Evolutionary conservation across 768 basidiomycete genomes (phyloP).

Genomic region (Pisolithus sp.): DNA sequence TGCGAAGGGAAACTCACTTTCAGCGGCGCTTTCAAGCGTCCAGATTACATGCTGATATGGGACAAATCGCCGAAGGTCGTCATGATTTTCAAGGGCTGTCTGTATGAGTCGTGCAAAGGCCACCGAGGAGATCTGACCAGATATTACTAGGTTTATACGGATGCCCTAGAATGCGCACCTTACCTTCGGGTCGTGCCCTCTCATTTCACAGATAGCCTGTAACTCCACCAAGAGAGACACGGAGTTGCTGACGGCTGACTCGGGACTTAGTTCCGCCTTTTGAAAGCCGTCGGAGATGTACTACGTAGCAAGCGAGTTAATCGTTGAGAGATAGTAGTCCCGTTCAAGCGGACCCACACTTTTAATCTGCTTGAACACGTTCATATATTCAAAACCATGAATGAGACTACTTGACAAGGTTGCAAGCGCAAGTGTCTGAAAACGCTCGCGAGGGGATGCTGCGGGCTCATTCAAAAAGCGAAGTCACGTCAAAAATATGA

Average conservation of each 20-base stretch:
- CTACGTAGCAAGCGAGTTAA: slow-evolving; percentile 4
- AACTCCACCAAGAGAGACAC: slow-evolving; percentile 21
- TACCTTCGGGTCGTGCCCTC: slow-evolving; percentile 11
- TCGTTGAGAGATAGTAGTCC: background rate
- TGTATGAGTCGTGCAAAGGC: slow-evolving; percentile 34
- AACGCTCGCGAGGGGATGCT: slow-evolving; percentile 20
- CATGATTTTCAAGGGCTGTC: slow-evolving; percentile 29
- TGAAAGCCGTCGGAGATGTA: slow-evolving; percentile 9
- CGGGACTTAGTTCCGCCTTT: background rate
- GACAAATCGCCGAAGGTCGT: slow-evolving; percentile 40
- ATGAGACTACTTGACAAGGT: slow-evolving; percentile 13
- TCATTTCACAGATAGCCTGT: slow-evolving; percentile 14
- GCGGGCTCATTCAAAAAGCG: background rate
- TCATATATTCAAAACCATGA: slow-evolving; percentile 3
- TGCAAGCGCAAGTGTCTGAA: slow-evolving; percentile 19
- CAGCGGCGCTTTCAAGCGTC: slow-evolving; percentile 32
- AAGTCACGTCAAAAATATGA: background rate
- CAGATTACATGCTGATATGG: slow-evolving; percentile 56
- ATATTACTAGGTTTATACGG: background rate
- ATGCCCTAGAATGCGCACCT: background rate
- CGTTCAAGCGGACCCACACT: slow-evolving; percentile 6
- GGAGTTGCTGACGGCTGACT: slow-evolving; percentile 10
- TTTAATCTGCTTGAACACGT: slow-evolving; percentile 18
- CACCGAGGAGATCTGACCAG: slow-evolving; percentile 10
- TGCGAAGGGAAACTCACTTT: slow-evolving; percentile 29